A percentile compares a stretch with the other conserved stretches of the same genome.
phyloP scores from a whole-genome alignment of 2,329 filamentous ascomycete genomes.

The Colletotrichum lentis region DNA sequence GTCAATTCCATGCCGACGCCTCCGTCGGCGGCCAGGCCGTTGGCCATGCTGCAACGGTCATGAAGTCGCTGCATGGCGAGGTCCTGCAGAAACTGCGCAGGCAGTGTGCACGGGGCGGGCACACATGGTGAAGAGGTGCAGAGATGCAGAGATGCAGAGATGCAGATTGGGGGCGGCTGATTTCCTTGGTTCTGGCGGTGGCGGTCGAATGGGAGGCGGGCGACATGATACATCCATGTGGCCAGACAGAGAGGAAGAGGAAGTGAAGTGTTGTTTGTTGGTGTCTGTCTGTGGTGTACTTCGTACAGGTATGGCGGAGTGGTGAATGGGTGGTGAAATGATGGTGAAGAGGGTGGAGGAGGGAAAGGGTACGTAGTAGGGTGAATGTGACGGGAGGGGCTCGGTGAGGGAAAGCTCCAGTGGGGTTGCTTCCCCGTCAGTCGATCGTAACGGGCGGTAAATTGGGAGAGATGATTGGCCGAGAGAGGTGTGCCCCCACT shows the following conservation, averaged over 20 bases:
- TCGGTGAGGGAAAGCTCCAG: slow-evolving; percentile 25
- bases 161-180: slow-evolving; percentile 26
- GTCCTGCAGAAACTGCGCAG: slow-evolving; percentile 21
- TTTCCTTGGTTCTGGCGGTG: slow-evolving; percentile 5
- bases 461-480: slow-evolving; percentile 40
- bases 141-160: slow-evolving; percentile 12
- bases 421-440: slow-evolving; percentile 13
- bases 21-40: too few relatives aligned
- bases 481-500: neutral
- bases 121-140: slow-evolving; percentile 22
- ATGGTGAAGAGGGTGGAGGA: slow-evolving; percentile 17
- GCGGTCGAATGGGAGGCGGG: slow-evolving; percentile 31
- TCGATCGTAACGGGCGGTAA: slow-evolving; percentile 43
- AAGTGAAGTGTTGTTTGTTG: neutral
- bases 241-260: slow-evolving; percentile 16
- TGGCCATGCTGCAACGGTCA: slow-evolving; percentile 1
- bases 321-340: neutral
- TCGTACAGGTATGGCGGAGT: too few relatives aligned
- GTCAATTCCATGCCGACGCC: neutral
- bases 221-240: too few relatives aligned
- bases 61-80: slow-evolving; percentile 16
- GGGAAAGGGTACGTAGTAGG: neutral
- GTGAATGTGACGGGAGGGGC: neutral
- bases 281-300: slow-evolving; percentile 1
- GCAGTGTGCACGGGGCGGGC: slow-evolving; percentile 8